Percentiles rank a stretch among this genome's conserved stretches.
Conservation (phyloP, 2,329 filamentous ascomycete genomes). For the Teratosphaeria destructans region DNA sequence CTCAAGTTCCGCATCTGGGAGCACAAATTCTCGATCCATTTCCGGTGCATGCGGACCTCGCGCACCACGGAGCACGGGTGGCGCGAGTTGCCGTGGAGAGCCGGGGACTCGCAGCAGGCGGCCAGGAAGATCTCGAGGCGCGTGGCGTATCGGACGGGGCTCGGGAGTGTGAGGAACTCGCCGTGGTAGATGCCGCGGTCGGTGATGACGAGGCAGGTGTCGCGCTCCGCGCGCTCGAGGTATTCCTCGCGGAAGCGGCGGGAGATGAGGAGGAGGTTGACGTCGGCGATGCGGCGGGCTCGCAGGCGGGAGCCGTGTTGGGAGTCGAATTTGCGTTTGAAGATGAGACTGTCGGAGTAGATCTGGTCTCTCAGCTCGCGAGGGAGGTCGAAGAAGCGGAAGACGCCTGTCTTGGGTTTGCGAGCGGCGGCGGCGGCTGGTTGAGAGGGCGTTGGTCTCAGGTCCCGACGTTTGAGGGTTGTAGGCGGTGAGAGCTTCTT, state of each 20-base stretch:
- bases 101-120: constrained; percentile 1
- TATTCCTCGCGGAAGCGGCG: constrained; percentile 5
- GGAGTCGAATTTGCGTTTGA: constrained; percentile 3
- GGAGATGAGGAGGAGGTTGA: constrained; percentile 2
- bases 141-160: not conserved
- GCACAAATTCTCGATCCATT: constrained; percentile 5
- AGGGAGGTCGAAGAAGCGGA: constrained; percentile 4
- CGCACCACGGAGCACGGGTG: constrained; percentile 2
- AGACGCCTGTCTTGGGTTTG: not conserved
- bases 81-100: not conserved
- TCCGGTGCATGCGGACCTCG: constrained; percentile 7
- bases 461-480: not conserved
- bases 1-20: constrained; percentile 3
- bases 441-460: not conserved
- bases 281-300: constrained; percentile 1
- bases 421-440: not conserved
- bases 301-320: constrained; percentile 4
- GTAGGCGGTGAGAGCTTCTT: not conserved
- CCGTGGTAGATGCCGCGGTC: constrained; percentile 6
- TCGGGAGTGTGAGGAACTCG: constrained; percentile 2
- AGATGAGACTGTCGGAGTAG: constrained; percentile 3
- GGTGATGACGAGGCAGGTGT: constrained; percentile 5
- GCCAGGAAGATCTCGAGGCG: constrained; percentile 5
- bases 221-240: constrained; percentile 3
- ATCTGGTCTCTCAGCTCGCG: constrained; percentile 8